Evolutionary conservation across 2,329 filamentous ascomycete species (phyloP).

Genomic region (Trichoderma harzianum): DNA sequence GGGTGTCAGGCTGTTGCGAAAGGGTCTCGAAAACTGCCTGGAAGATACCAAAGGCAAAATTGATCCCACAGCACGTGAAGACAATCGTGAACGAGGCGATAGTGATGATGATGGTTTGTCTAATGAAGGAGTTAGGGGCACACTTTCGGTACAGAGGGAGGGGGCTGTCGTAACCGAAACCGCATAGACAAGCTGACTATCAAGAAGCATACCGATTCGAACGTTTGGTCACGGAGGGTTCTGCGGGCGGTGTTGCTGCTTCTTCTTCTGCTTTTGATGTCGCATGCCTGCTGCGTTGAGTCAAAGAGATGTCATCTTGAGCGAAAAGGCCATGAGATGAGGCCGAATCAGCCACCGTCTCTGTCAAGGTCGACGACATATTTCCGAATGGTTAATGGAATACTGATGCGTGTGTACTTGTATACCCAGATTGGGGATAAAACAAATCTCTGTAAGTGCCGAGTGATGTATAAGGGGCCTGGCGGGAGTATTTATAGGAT

Average conservation of each 20-base stretch:
- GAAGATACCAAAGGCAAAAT: constrained; percentile 5
- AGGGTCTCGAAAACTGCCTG: constrained; percentile 4
- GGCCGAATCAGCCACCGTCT: neutral
- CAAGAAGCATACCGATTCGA: constrained; percentile 13
- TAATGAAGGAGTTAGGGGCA: neutral
- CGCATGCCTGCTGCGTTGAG: neutral
- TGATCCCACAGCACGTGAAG: constrained; percentile 8
- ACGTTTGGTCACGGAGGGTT: neutral
- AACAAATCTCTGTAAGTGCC: neutral
- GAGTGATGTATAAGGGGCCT: neutral
- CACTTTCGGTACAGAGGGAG: neutral
- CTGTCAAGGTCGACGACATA: neutral
- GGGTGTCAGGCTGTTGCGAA: neutral
- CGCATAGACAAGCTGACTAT: neutral
- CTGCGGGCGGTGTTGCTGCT: neutral
- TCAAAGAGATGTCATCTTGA: constrained; percentile 3
- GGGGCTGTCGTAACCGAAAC: neutral
- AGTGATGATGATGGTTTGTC: constrained; percentile 1
- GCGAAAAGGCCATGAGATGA: neutral
- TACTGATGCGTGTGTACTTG: neutral
- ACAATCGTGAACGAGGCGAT: neutral
- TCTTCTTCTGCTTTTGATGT: neutral
- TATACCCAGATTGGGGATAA: neutral
- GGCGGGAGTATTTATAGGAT: neutral
- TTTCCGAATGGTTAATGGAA: neutral